Base-by-base conservation (phyloP, 2,329 filamentous ascomycete genomes). In the Madurella mycetomatis region DNA sequence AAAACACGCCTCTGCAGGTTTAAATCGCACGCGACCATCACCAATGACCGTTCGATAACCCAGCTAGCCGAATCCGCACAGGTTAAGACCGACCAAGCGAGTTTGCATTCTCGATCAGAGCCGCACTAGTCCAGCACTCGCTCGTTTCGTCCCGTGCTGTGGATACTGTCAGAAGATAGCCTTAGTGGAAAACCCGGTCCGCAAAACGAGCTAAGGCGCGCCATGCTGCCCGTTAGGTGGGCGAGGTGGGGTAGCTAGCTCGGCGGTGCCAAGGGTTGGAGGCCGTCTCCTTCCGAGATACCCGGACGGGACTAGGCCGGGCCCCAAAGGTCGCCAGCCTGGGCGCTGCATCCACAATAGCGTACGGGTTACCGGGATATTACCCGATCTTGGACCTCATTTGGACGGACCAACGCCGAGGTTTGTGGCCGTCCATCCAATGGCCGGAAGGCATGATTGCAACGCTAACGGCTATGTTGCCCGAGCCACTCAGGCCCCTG, bases 281-380 rank as follows among this genome's bases (percentile, higher is more conserved):
- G 16, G 41, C 16, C 16, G 18, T 46, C 17, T 49, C 16, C 53
- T 34, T 54, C 54, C 57, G 54, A 54, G 41, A 37, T 54, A 17
- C 49, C 57, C 57, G 31, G 51, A 54, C 45, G 46, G 51, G 47
- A 56, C 16, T 54, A 47, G 46, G 40, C 43, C 45, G 41, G 49
- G n/a, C 40, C 40, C n/a, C 39, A 31, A 32, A 18, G 31, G 5
- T 18, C 9, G 30, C 15, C 41, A 41, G 31, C 42, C 41, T 47
- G 39, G 53, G 53, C 16, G 40, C n/a, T 32, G 41, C 41, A 15
- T 17, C 45, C 30, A 19, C 19, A 15, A 8, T 53, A 19, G 34
- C n/a, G 34, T 48, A 55, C 56, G 59, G 48, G 49, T 60, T 43
- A 47, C 52, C 50, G 59, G 60, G 55, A 59, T 47, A 56, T 55